phyloP scores from a whole-genome alignment of 306 rosid species.

The Casuarina equisetifolia region DNA sequence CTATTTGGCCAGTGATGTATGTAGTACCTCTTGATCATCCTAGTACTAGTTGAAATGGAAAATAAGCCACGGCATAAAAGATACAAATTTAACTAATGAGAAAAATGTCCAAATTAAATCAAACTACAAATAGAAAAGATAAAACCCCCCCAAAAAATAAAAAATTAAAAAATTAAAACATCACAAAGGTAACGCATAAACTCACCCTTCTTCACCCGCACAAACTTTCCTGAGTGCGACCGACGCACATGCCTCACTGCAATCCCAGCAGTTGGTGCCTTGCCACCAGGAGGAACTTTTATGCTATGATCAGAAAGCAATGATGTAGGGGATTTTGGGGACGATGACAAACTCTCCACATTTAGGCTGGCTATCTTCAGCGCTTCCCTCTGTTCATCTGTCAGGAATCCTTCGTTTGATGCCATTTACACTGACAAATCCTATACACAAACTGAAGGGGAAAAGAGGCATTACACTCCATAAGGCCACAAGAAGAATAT shows the following conservation, averaged over 20 bases:
- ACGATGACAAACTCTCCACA: conserved; percentile 71
- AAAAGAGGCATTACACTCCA: not conserved
- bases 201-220: conserved; percentile 88
- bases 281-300: conserved; percentile 82
- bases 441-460: conserved; percentile 5
- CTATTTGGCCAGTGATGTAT: not conserved
- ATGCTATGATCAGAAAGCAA: conserved; percentile 71
- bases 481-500: not conserved
- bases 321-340: conserved; percentile 85
- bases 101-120: not conserved
- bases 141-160: not conserved
- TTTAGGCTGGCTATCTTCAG: conserved; percentile 74
- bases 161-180: not conserved
- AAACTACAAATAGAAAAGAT: not conserved
- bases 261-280: conserved; percentile 70
- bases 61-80: not conserved
- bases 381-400: conserved; percentile 80
- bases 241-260: conserved; percentile 84
- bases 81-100: not conserved
- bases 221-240: conserved; percentile 79
- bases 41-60: not conserved
- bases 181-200: not conserved
- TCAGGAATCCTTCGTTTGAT: conserved; percentile 85
- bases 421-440: conserved; percentile 54
- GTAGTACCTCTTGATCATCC: not conserved